These are phyloP conservation scores for Phaffia australis DNA, from an alignment of 768 basidiomycete species.

Conservation along the genomic window DNA sequence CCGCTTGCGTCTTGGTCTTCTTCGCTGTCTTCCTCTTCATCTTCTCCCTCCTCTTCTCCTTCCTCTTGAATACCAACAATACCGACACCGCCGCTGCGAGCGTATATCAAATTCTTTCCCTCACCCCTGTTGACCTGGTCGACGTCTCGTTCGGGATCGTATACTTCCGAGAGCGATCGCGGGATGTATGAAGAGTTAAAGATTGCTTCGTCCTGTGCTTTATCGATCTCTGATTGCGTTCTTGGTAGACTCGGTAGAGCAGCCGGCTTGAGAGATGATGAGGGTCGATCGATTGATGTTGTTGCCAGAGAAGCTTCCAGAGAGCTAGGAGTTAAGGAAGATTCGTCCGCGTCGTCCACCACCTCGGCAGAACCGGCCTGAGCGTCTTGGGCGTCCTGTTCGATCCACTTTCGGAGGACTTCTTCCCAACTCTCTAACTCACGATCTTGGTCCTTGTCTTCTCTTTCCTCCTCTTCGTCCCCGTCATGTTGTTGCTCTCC, in stretches of 20 bases:
- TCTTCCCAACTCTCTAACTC: slow-evolving; percentile 2
- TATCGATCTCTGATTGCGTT: slow-evolving; percentile 16
- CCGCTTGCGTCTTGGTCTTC: slow-evolving; percentile 37
- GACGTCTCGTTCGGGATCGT: slow-evolving; percentile 87
- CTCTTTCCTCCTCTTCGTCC: slow-evolving; percentile 29
- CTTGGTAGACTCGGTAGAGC: background rate
- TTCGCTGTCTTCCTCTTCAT: slow-evolving; percentile 11
- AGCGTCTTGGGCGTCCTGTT: slow-evolving; percentile 27
- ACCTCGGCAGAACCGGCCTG: slow-evolving; percentile 29
- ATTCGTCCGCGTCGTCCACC: slow-evolving; percentile 23
- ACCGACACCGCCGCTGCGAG: slow-evolving; percentile 74
- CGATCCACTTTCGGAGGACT: slow-evolving; percentile 8
- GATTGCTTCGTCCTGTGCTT: slow-evolving; percentile 68
- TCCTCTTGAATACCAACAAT: slow-evolving; percentile 40
- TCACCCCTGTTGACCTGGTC: slow-evolving; percentile 61
- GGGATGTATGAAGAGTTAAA: slow-evolving; percentile 90
- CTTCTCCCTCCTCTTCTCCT: slow-evolving; percentile 27
- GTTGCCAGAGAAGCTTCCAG: background rate
- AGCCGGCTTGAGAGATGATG: background rate
- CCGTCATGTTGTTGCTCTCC: slow-evolving; percentile 28
- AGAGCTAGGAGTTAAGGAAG: background rate
- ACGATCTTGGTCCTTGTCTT: slow-evolving; percentile 27
- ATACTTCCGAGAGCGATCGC: slow-evolving; percentile 78
- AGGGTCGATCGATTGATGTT: background rate
- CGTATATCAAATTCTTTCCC: slow-evolving; percentile 68